These are phyloP conservation scores for Letharia lupina DNA, from an alignment of 495 filamentous ascomycete species.

Conservation along the genomic window DNA sequence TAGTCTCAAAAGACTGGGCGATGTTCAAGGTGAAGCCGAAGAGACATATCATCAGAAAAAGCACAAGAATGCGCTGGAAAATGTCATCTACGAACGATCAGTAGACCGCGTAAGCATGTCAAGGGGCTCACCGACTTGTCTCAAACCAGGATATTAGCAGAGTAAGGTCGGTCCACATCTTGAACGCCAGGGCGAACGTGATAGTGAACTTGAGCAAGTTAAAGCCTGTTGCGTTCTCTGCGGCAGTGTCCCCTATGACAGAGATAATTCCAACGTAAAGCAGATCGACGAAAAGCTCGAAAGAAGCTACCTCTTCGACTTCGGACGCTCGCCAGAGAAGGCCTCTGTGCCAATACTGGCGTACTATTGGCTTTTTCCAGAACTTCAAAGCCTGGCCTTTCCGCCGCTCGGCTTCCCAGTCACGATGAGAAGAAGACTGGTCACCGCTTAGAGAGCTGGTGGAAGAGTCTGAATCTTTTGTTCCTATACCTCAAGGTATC, in stretches of 20 bases:
- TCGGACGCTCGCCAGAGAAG: constrained; percentile 49
- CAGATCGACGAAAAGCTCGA: constrained; percentile 50
- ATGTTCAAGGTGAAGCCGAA: constrained; percentile 52
- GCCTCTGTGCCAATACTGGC: constrained; percentile 52
- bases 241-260: constrained; percentile 48
- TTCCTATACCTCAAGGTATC: constrained; percentile 17
- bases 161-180: constrained; percentile 50
- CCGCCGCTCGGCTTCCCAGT: constrained; percentile 37
- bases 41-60: constrained; percentile 48
- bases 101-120: neutral
- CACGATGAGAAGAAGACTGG: constrained; percentile 27
- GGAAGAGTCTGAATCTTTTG: constrained; percentile 28
- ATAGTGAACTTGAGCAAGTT: constrained; percentile 44
- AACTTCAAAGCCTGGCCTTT: constrained; percentile 42
- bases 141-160: constrained; percentile 46
- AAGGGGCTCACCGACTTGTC: neutral
- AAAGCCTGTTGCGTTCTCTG: constrained; percentile 41
- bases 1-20: constrained; percentile 40
- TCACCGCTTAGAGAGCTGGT: constrained; percentile 25
- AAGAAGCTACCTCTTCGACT: constrained; percentile 44
- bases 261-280: constrained; percentile 52
- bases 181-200: constrained; percentile 50
- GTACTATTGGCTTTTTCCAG: constrained; percentile 46
- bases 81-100: constrained; percentile 40
- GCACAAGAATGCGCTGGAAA: constrained; percentile 42